Base-by-base conservation (phyloP, 371 early-diverging fungal genomes). In the Syncephalastrum contaminatum region DNA sequence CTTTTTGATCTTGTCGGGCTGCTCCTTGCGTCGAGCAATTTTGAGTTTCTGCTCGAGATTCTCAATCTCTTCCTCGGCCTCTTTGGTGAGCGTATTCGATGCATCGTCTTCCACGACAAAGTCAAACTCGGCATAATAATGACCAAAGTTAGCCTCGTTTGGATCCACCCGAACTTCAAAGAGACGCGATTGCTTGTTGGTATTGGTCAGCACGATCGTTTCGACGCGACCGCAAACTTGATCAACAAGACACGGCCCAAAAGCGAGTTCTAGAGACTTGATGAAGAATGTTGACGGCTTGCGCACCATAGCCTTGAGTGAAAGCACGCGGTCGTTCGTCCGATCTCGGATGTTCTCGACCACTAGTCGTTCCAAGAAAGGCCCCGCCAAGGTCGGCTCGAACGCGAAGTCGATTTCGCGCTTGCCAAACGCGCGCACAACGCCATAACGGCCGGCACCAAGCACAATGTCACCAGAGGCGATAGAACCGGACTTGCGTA, bases 11-110 rank as follows among this genome's bases (percentile, higher is more conserved):
- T 98, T 98, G 24, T 97, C 98, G 3, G 82, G 78, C 10, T 87
- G 85, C 15, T 91, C 92, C 67, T 98, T 98, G 45, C 97, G 84
- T 46, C 78, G 82, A 0, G 97, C 97, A 67, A 98, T 98, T 71
- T 98, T 98, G 30, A 97, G 78, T 70, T 98, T 98, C 59, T 98
- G 98, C 69, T 97, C 96, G 58, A 97, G 59, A 43, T 87, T 81
- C 78, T 98, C 99, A 43, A 98, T 92, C 66, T 94, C 84, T 70
- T 98, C 98, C 75, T 95, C 94, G 36, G 86, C 87, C 51, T 92
- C 94, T 58, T 90, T 84, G 13, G 89, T 81, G 14, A 94, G 69
- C 7, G 84, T 74, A 27, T 81, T 78, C 44, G 77, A 79, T 13
- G 74, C 80, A 16, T 84, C 87, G 18, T 84, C 85, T 21, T 85